phyloP scores from a whole-genome alignment of 2,329 filamentous ascomycete species.

The Fusarium sp. region DNA sequence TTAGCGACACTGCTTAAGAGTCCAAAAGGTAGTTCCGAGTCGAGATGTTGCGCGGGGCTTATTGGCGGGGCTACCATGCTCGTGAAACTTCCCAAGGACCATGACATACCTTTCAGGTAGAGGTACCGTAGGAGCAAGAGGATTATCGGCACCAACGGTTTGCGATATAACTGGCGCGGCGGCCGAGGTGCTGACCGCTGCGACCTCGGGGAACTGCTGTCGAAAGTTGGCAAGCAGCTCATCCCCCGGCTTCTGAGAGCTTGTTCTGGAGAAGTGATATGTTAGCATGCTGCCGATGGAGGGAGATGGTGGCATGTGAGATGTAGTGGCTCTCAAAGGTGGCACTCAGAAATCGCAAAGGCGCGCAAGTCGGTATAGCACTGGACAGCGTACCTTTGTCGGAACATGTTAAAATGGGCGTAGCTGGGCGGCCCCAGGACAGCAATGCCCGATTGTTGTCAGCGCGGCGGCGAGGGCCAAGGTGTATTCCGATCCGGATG shows the following conservation, averaged over 20 bases:
- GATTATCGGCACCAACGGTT: slow-evolving; percentile 47
- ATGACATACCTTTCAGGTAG: slow-evolving; percentile 47
- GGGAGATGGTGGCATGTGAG: not conserved
- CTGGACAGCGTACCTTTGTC: slow-evolving; percentile 43
- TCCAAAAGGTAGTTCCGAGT: not conserved
- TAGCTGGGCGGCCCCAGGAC: slow-evolving; percentile 34
- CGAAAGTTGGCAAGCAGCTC: slow-evolving; percentile 88
- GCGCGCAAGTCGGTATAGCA: not conserved
- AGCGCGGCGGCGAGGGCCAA: slow-evolving; percentile 16
- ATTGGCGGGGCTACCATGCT: not conserved
- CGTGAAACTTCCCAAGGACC: not conserved
- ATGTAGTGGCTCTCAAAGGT: not conserved
- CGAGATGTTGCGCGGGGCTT: not conserved
- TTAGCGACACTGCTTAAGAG: slow-evolving; percentile 25
- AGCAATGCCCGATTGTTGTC: slow-evolving; percentile 25
- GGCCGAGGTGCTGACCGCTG: slow-evolving; percentile 62
- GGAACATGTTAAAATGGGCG: slow-evolving; percentile 45
- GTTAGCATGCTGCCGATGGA: slow-evolving; percentile 8
- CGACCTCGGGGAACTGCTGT: slow-evolving; percentile 82
- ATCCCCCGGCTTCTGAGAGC: slow-evolving; percentile 86
- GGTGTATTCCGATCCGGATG: slow-evolving; percentile 11
- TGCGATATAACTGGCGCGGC: slow-evolving; percentile 55
- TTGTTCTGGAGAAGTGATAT: slow-evolving; percentile 65
- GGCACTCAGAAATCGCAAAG: not conserved
- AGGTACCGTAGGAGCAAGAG: slow-evolving; percentile 35